Evolutionary conservation across 306 rosid species (phyloP), one percentile per base, ranked within the genome.

Genomic region (Casuarina cunninghamiana): DNA sequence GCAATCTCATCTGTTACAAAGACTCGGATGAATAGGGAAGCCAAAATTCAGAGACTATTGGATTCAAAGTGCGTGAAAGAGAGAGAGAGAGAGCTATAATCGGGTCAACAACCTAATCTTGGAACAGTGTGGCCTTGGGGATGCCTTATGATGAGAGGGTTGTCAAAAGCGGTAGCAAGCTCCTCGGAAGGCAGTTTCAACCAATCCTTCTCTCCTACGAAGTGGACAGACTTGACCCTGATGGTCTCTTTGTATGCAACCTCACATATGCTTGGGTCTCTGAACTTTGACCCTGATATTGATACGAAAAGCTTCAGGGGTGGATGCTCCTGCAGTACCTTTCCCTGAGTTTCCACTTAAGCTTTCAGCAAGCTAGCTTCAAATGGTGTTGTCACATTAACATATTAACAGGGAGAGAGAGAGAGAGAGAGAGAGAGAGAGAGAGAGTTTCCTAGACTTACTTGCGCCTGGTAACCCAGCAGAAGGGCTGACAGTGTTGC

Each of bases 101-200:
- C 71, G 16, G 77, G 15, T 62, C 10, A 60, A 60, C 16, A 39
- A 93, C 97, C 97, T 86, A 91, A 71, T 82, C 96, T 85, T 2
- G 97, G 98, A 48, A 92, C 96, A 5, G 94, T 91, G 67, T 94
- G 98, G 57, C 96, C 98, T 78, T 91, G 94, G 11, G 96, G 96
- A 72, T 94, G 98, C 87, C 86, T 89, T 78, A 94, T 84, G 74
- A 91, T 84, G 5, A 90, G 84, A 65, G 98, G 91, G 26, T 79
- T 79, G 67, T 86, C 81, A 76, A 94, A 94, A 75, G 87, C 88
- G 12, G 91, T 49, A 76, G 94, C 90, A 73, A 94, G 93, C 2
- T 91, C 94, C 80, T 94, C 84, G 13, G 94, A 83, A 44, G 96
- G 97, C 39, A 84, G 55, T 83, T 92, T 91, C 70, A 90, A 75